phyloP scores from a whole-genome alignment of 495 filamentous ascomycete genomes.

The Symbiotaphrina buchneri region DNA sequence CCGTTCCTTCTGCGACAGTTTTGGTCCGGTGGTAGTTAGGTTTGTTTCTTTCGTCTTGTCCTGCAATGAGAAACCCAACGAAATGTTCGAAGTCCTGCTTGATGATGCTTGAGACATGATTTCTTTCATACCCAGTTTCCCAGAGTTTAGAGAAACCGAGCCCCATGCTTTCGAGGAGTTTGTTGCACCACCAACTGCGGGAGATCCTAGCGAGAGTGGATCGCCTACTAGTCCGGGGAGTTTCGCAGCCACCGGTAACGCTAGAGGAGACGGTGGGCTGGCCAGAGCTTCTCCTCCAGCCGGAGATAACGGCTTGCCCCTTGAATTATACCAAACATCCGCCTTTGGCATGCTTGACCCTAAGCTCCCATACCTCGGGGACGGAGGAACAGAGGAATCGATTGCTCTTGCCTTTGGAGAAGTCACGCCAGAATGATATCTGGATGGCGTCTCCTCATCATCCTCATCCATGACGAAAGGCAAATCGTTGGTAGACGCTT shows the following conservation, averaged over 20 bases:
- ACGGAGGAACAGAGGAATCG: no score
- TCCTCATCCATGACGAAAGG: conserved; percentile 97
- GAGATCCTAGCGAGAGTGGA: no score
- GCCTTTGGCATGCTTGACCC: conserved; percentile 2
- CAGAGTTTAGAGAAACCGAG: conserved; percentile 23
- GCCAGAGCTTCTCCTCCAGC: no score
- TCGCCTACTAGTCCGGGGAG: no score
- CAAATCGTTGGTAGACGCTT: conserved; percentile 44
- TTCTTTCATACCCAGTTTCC: conserved; percentile 57
- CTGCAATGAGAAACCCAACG: conserved; percentile 33
- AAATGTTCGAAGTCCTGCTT: conserved; percentile 40
- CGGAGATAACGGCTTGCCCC: conserved; percentile 13
- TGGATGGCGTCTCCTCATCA: conserved; percentile 6
- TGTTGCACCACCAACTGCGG: no score
- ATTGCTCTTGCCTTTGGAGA: no score
- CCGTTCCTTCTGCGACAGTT: conserved; percentile 72
- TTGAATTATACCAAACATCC: conserved; percentile 12
- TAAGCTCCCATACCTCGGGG: neutral
- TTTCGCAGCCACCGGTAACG: conserved; percentile 46
- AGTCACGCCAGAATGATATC: neutral
- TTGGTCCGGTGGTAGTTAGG: conserved; percentile 17
- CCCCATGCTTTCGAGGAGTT: no score
- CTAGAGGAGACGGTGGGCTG: no score
- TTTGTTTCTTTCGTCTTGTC: conserved; percentile 10
- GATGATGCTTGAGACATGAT: conserved; percentile 62